phyloP scores from a whole-genome alignment of 2,329 filamentous ascomycete species.

The Monilinia aucupariae region DNA sequence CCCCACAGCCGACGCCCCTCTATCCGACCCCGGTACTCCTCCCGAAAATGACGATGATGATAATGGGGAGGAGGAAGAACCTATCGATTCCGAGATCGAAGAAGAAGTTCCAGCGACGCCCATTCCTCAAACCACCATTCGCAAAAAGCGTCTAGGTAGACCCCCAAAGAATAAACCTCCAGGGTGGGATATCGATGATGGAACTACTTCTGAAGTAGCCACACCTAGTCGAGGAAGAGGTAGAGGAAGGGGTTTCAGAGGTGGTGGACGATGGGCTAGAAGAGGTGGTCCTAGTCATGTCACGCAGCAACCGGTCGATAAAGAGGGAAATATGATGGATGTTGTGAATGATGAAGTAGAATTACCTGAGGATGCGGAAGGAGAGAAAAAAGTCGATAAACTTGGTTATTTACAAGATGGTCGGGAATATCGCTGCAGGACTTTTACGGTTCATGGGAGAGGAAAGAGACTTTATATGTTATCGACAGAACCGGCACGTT shows the following conservation, averaged over 20 bases:
- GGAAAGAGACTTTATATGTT: conserved; percentile 92
- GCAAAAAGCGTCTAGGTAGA: conserved; percentile 72
- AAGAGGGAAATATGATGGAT: conserved; percentile 86
- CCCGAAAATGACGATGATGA: conserved; percentile 37
- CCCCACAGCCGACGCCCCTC: conserved; percentile 39
- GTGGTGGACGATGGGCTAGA: conserved; percentile 61
- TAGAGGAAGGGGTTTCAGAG: conserved; percentile 55
- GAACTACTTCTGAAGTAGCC: conserved; percentile 41
- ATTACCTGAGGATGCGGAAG: conserved; percentile 78
- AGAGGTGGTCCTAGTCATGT: conserved; percentile 66
- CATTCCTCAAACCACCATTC: conserved; percentile 45
- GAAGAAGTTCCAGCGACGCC: conserved; percentile 37
- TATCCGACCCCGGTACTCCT: conserved; percentile 30
- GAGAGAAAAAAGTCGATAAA: conserved; percentile 91
- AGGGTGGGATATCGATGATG: conserved; percentile 63
- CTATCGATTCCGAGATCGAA: conserved; percentile 37
- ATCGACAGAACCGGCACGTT: conserved; percentile 93
- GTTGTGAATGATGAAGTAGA: conserved; percentile 89
- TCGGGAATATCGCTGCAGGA: conserved; percentile 89
- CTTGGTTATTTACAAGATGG: conserved; percentile 74
- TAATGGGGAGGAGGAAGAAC: conserved; percentile 35
- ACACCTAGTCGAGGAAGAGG: conserved; percentile 49
- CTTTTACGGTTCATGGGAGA: conserved; percentile 82
- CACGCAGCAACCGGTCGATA: conserved; percentile 81
- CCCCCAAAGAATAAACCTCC: conserved; percentile 80